Conservation (phyloP, 2,329 filamentous ascomycete genomes). For the Leptoxyphium fumago region DNA sequence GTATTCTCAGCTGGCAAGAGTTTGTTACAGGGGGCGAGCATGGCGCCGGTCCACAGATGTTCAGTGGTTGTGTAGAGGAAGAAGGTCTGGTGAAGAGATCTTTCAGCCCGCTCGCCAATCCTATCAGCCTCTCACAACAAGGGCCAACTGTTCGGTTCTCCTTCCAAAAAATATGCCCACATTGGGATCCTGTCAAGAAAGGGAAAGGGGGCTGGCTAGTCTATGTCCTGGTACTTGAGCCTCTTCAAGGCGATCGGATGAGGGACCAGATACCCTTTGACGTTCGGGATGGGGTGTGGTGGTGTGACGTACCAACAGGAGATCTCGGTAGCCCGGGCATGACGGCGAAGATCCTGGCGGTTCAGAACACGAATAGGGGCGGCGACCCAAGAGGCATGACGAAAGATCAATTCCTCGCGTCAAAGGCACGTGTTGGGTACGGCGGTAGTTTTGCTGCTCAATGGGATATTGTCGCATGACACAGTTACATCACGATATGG, state of each 20-base stretch:
- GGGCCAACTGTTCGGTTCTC: conserved; percentile 47
- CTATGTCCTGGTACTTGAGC: conserved; percentile 54
- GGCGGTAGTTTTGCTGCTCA: conserved; percentile 36
- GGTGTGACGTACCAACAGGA: conserved; percentile 52
- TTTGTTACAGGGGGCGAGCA: conserved; percentile 52
- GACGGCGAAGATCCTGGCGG: conserved; percentile 47
- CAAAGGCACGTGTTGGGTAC: conserved; percentile 33
- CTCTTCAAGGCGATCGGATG: conserved; percentile 47
- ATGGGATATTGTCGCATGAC: conserved; percentile 36
- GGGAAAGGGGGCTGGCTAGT: conserved; percentile 52
- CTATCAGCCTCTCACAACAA: conserved; percentile 42
- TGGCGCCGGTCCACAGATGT: conserved; percentile 32
- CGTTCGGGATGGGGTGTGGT: conserved; percentile 65
- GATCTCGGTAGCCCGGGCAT: conserved; percentile 56
- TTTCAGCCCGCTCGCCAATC: conserved; percentile 45
- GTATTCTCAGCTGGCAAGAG: conserved; percentile 59
- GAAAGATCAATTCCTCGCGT: conserved; percentile 31
- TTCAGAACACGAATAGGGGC: conserved; percentile 37
- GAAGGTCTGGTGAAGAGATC: conserved; percentile 41
- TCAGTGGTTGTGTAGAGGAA: conserved; percentile 29
- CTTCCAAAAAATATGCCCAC: conserved; percentile 63
- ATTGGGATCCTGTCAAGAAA: conserved; percentile 62
- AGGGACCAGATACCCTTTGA: conserved; percentile 57
- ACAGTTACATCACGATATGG: too few species aligned
- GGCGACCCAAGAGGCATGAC: conserved; percentile 40